Conservation (phyloP, 768 basidiomycete species). For the Sutorius australiensis region DNA sequence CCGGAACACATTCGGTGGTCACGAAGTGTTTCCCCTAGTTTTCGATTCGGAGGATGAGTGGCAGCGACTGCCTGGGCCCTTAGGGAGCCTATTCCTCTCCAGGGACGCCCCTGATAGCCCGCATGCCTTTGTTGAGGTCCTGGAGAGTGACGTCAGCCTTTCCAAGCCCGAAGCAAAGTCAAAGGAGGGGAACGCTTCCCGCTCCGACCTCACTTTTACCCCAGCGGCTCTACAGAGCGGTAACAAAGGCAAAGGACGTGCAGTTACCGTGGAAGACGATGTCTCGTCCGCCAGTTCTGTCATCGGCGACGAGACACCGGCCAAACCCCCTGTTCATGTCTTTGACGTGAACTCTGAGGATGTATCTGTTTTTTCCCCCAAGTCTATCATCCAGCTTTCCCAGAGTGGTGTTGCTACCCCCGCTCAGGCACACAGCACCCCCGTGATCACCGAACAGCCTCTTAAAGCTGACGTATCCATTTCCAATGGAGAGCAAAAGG, state of each 20-base stretch:
- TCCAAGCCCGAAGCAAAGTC: conserved; percentile 32
- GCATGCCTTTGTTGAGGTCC: conserved; percentile 62
- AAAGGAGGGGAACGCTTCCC: conserved; percentile 32
- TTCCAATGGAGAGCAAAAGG: conserved; percentile 9
- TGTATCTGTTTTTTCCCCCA: conserved; percentile 19
- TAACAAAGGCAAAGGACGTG: conserved; percentile 44
- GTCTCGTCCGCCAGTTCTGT: conserved; percentile 42
- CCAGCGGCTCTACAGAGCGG: conserved; percentile 32
- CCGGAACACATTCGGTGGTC: conserved; percentile 60
- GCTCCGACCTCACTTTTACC: conserved; percentile 20
- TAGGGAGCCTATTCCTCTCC: conserved; percentile 41
- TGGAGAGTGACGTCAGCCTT: conserved; percentile 40
- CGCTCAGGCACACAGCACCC: conserved; percentile 40
- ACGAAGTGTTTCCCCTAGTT: conserved; percentile 42
- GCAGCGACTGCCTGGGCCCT: conserved; percentile 49
- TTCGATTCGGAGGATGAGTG: conserved; percentile 58
- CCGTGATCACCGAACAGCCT: conserved; percentile 30
- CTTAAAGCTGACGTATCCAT: conserved; percentile 13
- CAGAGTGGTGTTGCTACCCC: conserved; percentile 26
- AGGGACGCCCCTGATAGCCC: conserved; percentile 38
- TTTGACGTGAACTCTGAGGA: conserved; percentile 37
- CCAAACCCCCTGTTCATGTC: conserved; percentile 64
- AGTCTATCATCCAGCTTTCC: conserved; percentile 14
- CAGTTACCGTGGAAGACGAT: conserved; percentile 29
- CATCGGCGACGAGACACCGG: conserved; percentile 37